Evolutionary conservation across 345 rosid species (phyloP), one percentile per base, ranked within the genome.

Genomic region (Clausena lansium): DNA sequence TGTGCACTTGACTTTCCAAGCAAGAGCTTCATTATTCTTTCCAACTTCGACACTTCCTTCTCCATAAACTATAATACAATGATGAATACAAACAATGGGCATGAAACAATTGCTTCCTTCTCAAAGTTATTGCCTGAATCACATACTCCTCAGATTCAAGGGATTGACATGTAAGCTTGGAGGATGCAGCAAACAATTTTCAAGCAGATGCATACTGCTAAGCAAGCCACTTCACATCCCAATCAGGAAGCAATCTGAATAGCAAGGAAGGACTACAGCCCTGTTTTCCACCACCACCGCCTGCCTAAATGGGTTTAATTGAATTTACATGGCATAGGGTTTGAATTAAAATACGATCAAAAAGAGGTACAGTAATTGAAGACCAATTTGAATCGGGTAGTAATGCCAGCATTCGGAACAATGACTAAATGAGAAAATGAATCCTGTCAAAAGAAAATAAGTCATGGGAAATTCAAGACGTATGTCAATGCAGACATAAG

Each of bases 281-380:
- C 79, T 82, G 45, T 88, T 94, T 84, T 91, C 97, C 57, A 92
- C 98, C 60, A 50, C 90, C 89, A 92, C 74, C 35, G 98, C 97
- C 87, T 92, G 97, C 89, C 97, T 90, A 73, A 96, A 96, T 45
- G 99, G 97, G 83, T 94, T 92, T 77, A 94, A 79, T 64, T 84
- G 89, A 76, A 94, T 86, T 98, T 95, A 84, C 88, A 73, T 76
- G 63, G 50, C 74, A 81, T 25, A 77, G 39, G 67, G 63, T 50
- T 76, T n/a, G 62, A 57, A 64, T 59, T 52, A 72, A 47, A 45
- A 38, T 25, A 58, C 73, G 25, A 62, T 78, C 68, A 61, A 80
- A 69, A 38, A 35, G 52, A 52, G 77, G 17, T 86, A 95, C 97
- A 78, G 91, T 73, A 77, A 95, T 95, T 19, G 93, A 89, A 55